Base-by-base conservation (phyloP, 1,284 basidiomycete genomes). In the Irpex sp. region DNA sequence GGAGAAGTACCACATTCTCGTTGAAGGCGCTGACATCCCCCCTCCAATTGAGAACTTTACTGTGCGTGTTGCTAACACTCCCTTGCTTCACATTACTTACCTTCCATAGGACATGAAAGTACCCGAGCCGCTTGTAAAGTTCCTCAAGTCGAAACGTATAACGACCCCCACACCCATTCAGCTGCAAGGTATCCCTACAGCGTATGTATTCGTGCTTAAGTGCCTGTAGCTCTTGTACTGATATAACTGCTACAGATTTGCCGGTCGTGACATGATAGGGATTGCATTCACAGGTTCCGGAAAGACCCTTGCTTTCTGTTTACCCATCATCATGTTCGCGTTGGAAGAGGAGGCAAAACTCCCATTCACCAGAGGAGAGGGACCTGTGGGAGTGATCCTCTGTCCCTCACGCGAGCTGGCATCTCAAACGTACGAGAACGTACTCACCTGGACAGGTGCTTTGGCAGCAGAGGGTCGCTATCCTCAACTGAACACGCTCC, bases 361-460 rank as follows among this genome's bases (percentile, higher is more conserved):
- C 19, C 91, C 97, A 0, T 96, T 98, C 75, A 79, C 91, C 15
- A 87, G 92, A 59, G 96, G 96, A 2, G 97, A 99, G 80, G 97
- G 97, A 0, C 97, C 97, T 0, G 91, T 97, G 2, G 97, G 96
- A 0, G 86, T 99, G 68, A 85, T 99, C 69, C 87, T 99, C 55
- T 99, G 97, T 80, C 96, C 96, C 1, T 97, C 95, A 2, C 88
- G 96, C 64, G 96, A 98, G 76, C 81, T 98, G 15, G 96, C 96
- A 0, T 89, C 90, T 59, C 97, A 99, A 76, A 99, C 97, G 8
- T 97, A 94, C 75, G 97, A 99, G 75, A 96, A 96, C 63, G 85
- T 98, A 58, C 78, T 93, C 38, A 86, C 85, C 0, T 97, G 98
- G 92, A 93, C 93, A 21, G 81, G 81, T 15, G 89, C 92, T 9